Conservation (phyloP, 192 early-diverging fungal genomes). For the Coemansia reversa region DNA sequence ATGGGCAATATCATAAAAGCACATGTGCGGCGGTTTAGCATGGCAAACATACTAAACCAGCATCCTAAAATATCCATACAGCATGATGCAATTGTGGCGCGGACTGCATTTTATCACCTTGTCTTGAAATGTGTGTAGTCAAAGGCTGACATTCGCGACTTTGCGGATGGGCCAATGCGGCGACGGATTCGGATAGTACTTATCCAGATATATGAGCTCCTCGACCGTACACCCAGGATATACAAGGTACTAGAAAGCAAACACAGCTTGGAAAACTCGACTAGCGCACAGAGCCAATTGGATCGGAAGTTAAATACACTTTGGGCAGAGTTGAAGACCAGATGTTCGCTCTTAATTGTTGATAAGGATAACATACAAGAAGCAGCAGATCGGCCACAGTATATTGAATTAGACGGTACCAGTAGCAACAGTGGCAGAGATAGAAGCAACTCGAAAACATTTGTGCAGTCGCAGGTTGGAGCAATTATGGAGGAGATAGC, state of each 20-base stretch:
- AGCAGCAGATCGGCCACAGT: slow-evolving; percentile 1
- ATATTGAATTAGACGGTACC: neutral
- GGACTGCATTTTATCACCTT: neutral
- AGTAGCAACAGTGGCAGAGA: neutral
- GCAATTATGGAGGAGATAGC: slow-evolving; percentile 12
- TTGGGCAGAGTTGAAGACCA: slow-evolving; percentile 39
- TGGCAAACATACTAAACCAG: slow-evolving; percentile 4
- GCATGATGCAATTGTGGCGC: neutral
- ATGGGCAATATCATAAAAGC: neutral
- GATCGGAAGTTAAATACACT: slow-evolving; percentile 40
- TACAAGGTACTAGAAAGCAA: slow-evolving; percentile 38
- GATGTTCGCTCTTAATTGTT: slow-evolving; percentile 37
- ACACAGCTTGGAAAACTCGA: slow-evolving; percentile 18
- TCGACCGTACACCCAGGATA: slow-evolving; percentile 35
- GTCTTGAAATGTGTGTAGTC: slow-evolving; percentile 21
- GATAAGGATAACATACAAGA: slow-evolving; percentile 27
- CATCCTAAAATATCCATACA: neutral
- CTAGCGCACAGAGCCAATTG: slow-evolving; percentile 18
- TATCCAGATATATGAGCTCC: slow-evolving; percentile 33
- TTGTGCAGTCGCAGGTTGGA: slow-evolving; percentile 21
- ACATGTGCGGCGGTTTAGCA: neutral
- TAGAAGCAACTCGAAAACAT: neutral
- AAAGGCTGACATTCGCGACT: slow-evolving; percentile 31
- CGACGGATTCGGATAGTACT: slow-evolving; percentile 46
- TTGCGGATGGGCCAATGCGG: slow-evolving; percentile 28